These are phyloP conservation scores for Diutina pseudorugosa DNA, from an alignment of 1,139 yeast species.

Conservation along the genomic window DNA sequence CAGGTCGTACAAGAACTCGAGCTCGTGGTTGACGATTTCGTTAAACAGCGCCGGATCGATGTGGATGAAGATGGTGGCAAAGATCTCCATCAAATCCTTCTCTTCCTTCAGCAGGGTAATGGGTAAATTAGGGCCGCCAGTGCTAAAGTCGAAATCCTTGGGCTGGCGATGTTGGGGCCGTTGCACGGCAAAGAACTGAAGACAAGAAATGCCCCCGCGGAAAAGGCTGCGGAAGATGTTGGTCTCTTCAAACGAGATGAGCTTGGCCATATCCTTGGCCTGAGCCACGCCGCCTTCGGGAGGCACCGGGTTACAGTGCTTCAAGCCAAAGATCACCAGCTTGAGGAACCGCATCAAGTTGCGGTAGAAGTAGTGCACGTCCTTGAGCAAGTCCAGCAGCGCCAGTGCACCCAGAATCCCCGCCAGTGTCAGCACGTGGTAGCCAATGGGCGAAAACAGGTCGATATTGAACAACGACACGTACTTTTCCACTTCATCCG, in stretches of 20 bases:
- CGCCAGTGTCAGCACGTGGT: constrained; percentile 14
- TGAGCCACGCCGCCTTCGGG: constrained; percentile 32
- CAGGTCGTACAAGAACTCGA: constrained; percentile 65
- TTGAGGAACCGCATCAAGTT: constrained; percentile 84
- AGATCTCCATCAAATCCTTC: constrained; percentile 89
- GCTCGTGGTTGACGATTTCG: constrained; percentile 77
- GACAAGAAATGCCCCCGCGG: constrained; percentile 75
- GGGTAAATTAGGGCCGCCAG: constrained; percentile 70
- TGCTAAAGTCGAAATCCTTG: constrained; percentile 50
- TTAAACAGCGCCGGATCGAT: constrained; percentile 93
- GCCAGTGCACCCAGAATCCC: constrained; percentile 8
- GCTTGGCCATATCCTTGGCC: constrained; percentile 69
- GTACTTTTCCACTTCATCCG: background rate
- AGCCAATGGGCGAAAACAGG: constrained; percentile 24
- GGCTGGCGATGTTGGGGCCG: constrained; percentile 30
- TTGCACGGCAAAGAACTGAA: constrained; percentile 59
- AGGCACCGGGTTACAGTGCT: constrained; percentile 80
- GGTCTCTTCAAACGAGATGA: constrained; percentile 74
- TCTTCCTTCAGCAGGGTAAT: constrained; percentile 86
- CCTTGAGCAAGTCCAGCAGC: constrained; percentile 63
- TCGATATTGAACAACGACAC: constrained; percentile 22
- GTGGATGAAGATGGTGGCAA: constrained; percentile 88
- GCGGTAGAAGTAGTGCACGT: constrained; percentile 78
- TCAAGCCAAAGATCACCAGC: constrained; percentile 81
- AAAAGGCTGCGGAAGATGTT: constrained; percentile 64